A percentile compares a stretch with the other conserved stretches of the same genome.
phyloP scores from a whole-genome alignment of 2,329 filamentous ascomycete genomes.

The Apiospora sp. region DNA sequence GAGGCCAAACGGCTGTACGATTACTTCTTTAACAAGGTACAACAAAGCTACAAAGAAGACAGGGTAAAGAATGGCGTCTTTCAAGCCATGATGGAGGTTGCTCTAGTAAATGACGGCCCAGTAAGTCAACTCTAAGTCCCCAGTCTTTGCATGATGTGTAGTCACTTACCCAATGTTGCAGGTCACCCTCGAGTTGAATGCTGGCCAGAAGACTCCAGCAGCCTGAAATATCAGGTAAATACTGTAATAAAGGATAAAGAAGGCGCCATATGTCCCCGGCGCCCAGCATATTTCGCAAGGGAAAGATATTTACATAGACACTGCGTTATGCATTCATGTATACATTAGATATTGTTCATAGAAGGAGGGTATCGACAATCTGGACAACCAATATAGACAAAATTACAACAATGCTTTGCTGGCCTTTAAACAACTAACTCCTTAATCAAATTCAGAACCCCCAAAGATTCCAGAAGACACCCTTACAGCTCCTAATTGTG shows the following conservation, averaged over 20 bases:
- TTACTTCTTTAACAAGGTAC: conserved; percentile 80
- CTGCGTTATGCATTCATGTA: not conserved
- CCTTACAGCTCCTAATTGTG: not conserved
- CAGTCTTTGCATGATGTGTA: not conserved
- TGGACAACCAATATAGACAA: not conserved
- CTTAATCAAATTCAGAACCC: not conserved
- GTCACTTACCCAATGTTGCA: conserved; percentile 33
- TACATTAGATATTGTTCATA: not conserved
- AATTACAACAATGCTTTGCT: not conserved
- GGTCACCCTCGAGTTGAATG: conserved; percentile 50
- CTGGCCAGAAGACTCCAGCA: conserved; percentile 25
- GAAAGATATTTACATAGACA: not conserved
- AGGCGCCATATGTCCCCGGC: not conserved
- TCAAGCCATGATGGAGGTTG: conserved; percentile 99
- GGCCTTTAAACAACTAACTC: not conserved
- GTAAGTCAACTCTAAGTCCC: conserved; percentile 44
- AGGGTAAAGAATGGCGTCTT: conserved; percentile 95
- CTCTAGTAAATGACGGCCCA: conserved; percentile 84
- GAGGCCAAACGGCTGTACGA: conserved; percentile 85
- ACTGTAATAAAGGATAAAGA: not conserved
- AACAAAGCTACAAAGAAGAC: conserved; percentile 73
- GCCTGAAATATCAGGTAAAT: not conserved
- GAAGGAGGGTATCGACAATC: conserved; percentile 25
- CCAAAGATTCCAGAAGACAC: not conserved
- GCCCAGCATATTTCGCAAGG: not conserved